These are phyloP conservation scores for Mortierella sp. DNA, from an alignment of 371 early-diverging fungal species.

Conservation along the genomic window DNA sequence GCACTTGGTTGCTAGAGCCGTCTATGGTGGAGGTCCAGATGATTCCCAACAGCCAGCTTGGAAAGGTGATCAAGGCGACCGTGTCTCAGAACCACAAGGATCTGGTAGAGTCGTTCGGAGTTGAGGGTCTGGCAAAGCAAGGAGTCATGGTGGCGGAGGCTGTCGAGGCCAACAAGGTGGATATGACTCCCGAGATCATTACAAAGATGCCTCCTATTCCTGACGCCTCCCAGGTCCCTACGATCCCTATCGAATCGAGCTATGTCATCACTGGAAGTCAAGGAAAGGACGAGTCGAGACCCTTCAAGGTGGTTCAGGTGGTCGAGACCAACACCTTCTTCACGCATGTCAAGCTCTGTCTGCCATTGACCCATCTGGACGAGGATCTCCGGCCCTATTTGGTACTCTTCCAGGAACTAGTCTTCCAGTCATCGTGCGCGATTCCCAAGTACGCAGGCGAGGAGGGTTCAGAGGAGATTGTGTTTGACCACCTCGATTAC, in stretches of 20 bases:
- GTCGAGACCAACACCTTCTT: constrained; percentile 74
- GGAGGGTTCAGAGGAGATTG: constrained; percentile 33
- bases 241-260: constrained; percentile 36
- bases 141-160: constrained; percentile 63
- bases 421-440: constrained; percentile 54
- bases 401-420: constrained; percentile 67
- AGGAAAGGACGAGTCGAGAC: constrained; percentile 35
- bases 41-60: constrained; percentile 69
- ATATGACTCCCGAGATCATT: constrained; percentile 64
- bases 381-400: constrained; percentile 70
- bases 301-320: constrained; percentile 65
- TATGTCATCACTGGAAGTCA: constrained; percentile 31
- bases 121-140: constrained; percentile 64
- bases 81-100: constrained; percentile 56
- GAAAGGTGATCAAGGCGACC: constrained; percentile 60
- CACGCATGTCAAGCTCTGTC: constrained; percentile 63
- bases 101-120: constrained; percentile 61
- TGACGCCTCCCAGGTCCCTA: constrained; percentile 61
- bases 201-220: constrained; percentile 70
- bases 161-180: constrained; percentile 68
- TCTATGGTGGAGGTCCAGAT: constrained; percentile 70
- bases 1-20: constrained; percentile 69
- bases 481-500: constrained; percentile 62
- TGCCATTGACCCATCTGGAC: constrained; percentile 65
- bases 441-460: constrained; percentile 37